Percentiles rank a stretch among this genome's conserved stretches.
These are phyloP conservation scores for Pythium angustatum DNA, from an alignment of 352 stramenopile genomes.

Conservation along the genomic window DNA sequence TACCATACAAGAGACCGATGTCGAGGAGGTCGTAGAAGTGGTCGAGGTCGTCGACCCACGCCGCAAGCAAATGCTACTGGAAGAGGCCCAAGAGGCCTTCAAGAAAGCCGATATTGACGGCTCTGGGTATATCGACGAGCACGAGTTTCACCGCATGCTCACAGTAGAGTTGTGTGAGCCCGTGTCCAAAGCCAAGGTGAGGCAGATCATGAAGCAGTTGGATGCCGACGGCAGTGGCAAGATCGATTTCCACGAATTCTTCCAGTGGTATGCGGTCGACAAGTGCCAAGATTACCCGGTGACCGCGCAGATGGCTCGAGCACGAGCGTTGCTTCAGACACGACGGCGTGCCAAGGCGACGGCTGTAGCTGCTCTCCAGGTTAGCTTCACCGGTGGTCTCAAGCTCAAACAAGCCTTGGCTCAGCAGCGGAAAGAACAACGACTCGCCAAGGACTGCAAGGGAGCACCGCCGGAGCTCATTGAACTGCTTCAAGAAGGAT, in stretches of 20 bases:
- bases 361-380: constrained; percentile 24
- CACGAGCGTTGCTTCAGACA: constrained; percentile 35
- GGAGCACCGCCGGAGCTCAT: constrained; percentile 38
- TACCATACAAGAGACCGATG: background rate
- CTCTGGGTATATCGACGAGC: constrained; percentile 40
- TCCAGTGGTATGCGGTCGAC: constrained; percentile 47
- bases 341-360: constrained; percentile 33
- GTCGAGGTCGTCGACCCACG: constrained; percentile 43
- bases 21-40: constrained; percentile 38
- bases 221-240: constrained; percentile 41
- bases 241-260: constrained; percentile 56
- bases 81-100: constrained; percentile 37
- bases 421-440: constrained; percentile 28
- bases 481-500: constrained; percentile 39
- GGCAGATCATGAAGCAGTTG: constrained; percentile 39
- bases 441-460: constrained; percentile 34
- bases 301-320: constrained; percentile 38
- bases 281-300: constrained; percentile 50
- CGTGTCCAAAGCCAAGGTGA: constrained; percentile 32
- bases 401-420: constrained; percentile 32
- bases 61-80: constrained; percentile 38
- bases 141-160: constrained; percentile 42
- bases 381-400: constrained; percentile 11
- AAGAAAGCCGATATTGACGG: constrained; percentile 34
- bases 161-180: constrained; percentile 43